phyloP scores from a whole-genome alignment of 1,284 basidiomycete genomes.

The Cystobasidium slooffiae region DNA sequence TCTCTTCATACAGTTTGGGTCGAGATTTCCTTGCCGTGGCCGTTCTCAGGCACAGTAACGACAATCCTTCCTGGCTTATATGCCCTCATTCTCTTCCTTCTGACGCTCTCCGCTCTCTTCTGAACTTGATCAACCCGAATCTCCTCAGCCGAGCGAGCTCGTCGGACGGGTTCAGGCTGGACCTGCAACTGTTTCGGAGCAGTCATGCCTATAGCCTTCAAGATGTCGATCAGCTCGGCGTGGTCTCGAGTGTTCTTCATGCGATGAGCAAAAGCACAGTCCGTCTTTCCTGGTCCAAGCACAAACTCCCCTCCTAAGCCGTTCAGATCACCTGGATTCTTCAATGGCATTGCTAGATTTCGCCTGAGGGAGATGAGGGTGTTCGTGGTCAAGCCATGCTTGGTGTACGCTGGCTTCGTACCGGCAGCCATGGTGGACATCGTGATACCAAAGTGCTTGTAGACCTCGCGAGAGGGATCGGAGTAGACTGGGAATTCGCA shows the following conservation, averaged over 20 bases:
- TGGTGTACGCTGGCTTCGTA: constrained; percentile 13
- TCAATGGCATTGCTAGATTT: constrained; percentile 21
- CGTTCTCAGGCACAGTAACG: not conserved
- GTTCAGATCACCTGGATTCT: constrained; percentile 29
- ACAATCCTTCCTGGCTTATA: not conserved
- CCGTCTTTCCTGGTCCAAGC: constrained; percentile 20
- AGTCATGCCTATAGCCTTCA: constrained; percentile 32
- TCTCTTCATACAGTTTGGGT: not conserved
- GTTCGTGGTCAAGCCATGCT: constrained; percentile 31
- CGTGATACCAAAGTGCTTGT: constrained; percentile 26
- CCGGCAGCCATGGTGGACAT: constrained; percentile 7
- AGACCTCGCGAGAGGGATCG: constrained; percentile 35
- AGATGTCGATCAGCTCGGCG: constrained; percentile 30
- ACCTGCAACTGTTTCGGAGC: constrained; percentile 3
- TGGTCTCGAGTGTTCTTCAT: constrained; percentile 37
- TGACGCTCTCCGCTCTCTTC: constrained; percentile 1
- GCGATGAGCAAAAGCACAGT: constrained; percentile 37
- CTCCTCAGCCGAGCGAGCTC: not conserved
- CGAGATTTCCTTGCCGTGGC: not conserved
- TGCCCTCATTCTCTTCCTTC: not conserved
- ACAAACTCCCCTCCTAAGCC: constrained; percentile 41
- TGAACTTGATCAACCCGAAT: not conserved
- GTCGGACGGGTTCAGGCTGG: constrained; percentile 2
- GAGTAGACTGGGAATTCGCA: constrained; percentile 29
- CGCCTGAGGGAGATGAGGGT: constrained; percentile 8